Conservation (phyloP, 2,329 filamentous ascomycete genomes). For the Lachnellula arida region DNA sequence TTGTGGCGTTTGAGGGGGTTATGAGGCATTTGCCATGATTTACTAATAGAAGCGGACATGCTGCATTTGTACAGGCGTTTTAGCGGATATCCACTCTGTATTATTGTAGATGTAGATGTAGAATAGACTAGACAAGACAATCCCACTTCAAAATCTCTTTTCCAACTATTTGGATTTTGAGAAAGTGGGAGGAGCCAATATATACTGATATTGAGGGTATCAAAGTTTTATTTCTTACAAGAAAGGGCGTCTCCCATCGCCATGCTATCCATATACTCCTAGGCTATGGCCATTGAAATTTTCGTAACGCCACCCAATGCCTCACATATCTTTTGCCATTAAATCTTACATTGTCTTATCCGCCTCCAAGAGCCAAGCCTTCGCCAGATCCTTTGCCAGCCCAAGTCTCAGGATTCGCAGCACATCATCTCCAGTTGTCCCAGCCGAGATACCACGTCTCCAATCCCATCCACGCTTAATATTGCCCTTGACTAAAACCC, state of each 20-base stretch:
- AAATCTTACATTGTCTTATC: slow-evolving; percentile 37
- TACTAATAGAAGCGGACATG: neutral
- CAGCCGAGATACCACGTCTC: slow-evolving; percentile 52
- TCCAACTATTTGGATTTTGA: too few relatives aligned
- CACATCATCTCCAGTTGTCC: slow-evolving; percentile 63
- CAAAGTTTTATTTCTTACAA: slow-evolving; percentile 11
- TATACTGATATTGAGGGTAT: slow-evolving; percentile 14
- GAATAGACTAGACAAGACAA: slow-evolving; percentile 9
- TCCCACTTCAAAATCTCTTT: slow-evolving; percentile 9
- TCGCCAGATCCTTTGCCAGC: slow-evolving; percentile 68
- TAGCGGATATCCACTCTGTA: slow-evolving; percentile 7
- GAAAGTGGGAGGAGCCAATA: too few relatives aligned
- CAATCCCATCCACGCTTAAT: slow-evolving; percentile 69
- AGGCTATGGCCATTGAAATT: neutral
- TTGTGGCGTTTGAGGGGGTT: slow-evolving; percentile 89
- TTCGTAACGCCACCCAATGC: slow-evolving; percentile 16
- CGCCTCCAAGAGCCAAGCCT: slow-evolving; percentile 63
- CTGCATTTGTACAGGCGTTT: slow-evolving; percentile 2
- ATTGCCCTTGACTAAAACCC: slow-evolving; percentile 42
- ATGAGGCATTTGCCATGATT: slow-evolving; percentile 57
- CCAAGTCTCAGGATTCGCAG: slow-evolving; percentile 66
- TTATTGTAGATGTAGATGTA: neutral
- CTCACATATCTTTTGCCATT: slow-evolving; percentile 1
- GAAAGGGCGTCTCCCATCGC: neutral
- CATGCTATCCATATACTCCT: slow-evolving; percentile 11